Base-by-base conservation (phyloP, 2,329 filamentous ascomycete genomes). In the Aspergillus fructus region DNA sequence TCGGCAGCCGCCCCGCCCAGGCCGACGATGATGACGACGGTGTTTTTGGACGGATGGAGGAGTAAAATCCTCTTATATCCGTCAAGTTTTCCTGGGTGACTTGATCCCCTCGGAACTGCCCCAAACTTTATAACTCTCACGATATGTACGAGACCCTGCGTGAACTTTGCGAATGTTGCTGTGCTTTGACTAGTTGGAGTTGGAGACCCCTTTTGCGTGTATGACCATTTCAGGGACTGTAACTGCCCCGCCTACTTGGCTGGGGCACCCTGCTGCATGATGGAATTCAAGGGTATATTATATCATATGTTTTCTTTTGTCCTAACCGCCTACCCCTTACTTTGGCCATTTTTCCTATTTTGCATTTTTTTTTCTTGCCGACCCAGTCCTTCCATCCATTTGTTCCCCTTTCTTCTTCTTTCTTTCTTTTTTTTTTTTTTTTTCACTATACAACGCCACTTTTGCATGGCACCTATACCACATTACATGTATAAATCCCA, bases 11-110 rank as follows among this genome's bases (percentile, higher is more conserved):
- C 41, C 60, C 68, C 15, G 84, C 84, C 50, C 84, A 89, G 61
- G 89, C 87, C 73, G 90, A 96, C 66, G 93, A 96, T 66, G 92
- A 96, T 62, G 93, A 97, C 64, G 93, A 97, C 64, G 93, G 93
- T 70, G 89, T 97, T 68, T 99, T 99, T 79, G 93, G 93, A 56
- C 86, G 86, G 65, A 97, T 97, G 93, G 94, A 99, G 77, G 91
- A 96, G 75, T 94, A 81, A 74, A 78, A 27, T 42, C 21, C n/a
- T 45, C 53, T 45, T 52, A 39, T 19, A 33, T 34, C 47, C 46
- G 34, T 48, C 49, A 39, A 48, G 40, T 46, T 37, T 33, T 49
- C 33, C 43, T 37, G 34, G 23, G 47, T 53, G 12, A 48, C 49
- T 48, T 39, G 49, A 34, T 19, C 40, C 33, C 21, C 30, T 49